These are phyloP conservation scores for Entomortierella beljakovae DNA, from an alignment of 192 early-diverging fungal genomes.

Conservation along the genomic window DNA sequence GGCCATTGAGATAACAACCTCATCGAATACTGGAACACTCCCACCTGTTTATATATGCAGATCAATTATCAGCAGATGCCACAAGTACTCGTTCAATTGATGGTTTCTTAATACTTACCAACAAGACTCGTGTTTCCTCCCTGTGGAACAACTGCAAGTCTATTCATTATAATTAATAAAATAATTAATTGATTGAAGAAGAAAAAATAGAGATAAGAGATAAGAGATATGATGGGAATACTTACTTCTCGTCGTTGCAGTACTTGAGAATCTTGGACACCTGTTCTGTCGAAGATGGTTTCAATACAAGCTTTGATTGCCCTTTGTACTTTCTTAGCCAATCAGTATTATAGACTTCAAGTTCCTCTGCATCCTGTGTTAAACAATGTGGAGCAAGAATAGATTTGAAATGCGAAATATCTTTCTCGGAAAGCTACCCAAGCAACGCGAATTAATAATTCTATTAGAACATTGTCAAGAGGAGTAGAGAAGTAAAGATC, in stretches of 20 bases:
- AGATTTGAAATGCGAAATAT: constrained; percentile 70
- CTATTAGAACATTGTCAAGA: neutral
- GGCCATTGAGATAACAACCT: constrained; percentile 85
- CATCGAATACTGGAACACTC: constrained; percentile 94
- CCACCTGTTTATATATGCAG: constrained; percentile 65
- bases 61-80: neutral
- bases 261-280: constrained; percentile 88
- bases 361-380: constrained; percentile 66
- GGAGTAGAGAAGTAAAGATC: neutral
- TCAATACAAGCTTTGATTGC: constrained; percentile 80
- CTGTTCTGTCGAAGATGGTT: constrained; percentile 87
- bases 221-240: neutral
- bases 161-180: neutral
- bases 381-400: constrained; percentile 58
- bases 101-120: constrained; percentile 47
- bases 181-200: neutral
- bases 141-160: constrained; percentile 95
- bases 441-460: neutral
- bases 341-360: constrained; percentile 83
- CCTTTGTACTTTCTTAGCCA: constrained; percentile 98
- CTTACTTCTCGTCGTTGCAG: constrained; percentile 78
- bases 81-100: neutral
- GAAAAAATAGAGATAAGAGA: neutral
- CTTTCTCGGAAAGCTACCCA: constrained; percentile 62
- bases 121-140: constrained; percentile 99